Conservation (phyloP, 2,329 filamentous ascomycete species). For the Fusarium sp. region DNA sequence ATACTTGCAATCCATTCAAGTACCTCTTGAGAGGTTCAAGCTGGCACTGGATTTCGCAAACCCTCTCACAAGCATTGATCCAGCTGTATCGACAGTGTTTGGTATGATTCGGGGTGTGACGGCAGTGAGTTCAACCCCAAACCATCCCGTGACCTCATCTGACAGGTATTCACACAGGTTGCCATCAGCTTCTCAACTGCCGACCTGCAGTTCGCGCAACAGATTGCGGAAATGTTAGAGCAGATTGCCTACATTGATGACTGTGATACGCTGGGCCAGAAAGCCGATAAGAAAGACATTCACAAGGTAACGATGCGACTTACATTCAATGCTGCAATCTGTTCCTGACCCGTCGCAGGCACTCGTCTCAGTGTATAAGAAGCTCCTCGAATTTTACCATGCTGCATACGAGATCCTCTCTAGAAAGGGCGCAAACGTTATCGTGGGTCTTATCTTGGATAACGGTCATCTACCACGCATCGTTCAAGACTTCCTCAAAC, state of each 20-base stretch:
- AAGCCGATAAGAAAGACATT: conserved; percentile 17
- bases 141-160: background rate
- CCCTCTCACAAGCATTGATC: conserved; percentile 40
- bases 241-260: conserved; percentile 47
- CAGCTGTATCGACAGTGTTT: conserved; percentile 38
- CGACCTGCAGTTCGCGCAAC: conserved; percentile 35
- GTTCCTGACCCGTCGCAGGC: conserved; percentile 27
- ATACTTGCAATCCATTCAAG: conserved; percentile 20
- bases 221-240: conserved; percentile 45
- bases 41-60: conserved; percentile 24
- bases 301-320: conserved; percentile 11
- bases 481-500: conserved; percentile 42
- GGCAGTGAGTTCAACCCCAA: conserved; percentile 33
- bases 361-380: conserved; percentile 43
- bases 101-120: conserved; percentile 42
- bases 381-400: conserved; percentile 45
- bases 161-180: conserved; percentile 22
- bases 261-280: conserved; percentile 46
- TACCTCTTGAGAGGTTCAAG: conserved; percentile 31
- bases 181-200: conserved; percentile 41
- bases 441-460: conserved; percentile 31
- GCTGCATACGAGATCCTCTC: conserved; percentile 40
- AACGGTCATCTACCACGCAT: conserved; percentile 37
- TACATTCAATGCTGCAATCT: background rate
- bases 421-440: conserved; percentile 29